Evolutionary conservation across 163 green algal species (phyloP).

Genomic region (Smithsoniella earleae): DNA sequence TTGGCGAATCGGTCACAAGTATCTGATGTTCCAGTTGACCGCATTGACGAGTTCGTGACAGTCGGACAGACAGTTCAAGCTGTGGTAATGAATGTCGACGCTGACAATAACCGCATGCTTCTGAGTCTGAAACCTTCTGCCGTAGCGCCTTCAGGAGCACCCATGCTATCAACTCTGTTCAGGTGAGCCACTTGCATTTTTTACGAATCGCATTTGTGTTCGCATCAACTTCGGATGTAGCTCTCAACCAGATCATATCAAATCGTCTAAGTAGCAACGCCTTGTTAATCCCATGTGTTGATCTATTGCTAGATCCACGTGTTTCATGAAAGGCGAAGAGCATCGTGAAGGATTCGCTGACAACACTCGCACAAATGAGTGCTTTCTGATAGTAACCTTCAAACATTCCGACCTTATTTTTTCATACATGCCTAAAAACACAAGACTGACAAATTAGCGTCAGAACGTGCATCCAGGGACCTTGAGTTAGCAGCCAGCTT

Average conservation of each 20-base stretch:
- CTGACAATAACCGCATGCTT: constrained; percentile 45
- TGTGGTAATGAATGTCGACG: constrained; percentile 45
- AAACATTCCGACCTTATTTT: neutral
- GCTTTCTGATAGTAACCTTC: constrained; percentile 31
- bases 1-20: constrained; percentile 69
- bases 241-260: too few relatives aligned
- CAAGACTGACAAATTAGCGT: neutral
- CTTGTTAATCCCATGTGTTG: constrained; percentile 22
- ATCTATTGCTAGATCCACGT: neutral
- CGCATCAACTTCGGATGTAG: too few relatives aligned
- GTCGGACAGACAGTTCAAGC: constrained; percentile 65
- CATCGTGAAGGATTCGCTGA: constrained; percentile 30
- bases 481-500: constrained; percentile 36
- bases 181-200: constrained; percentile 30
- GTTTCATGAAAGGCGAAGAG: constrained; percentile 26
- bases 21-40: constrained; percentile 69
- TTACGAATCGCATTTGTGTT: too few relatives aligned
- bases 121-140: constrained; percentile 66
- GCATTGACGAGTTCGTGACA: constrained; percentile 50
- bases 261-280: too few relatives aligned
- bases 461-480: constrained; percentile 34
- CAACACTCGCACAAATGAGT: constrained; percentile 19
- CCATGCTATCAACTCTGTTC: constrained; percentile 50
- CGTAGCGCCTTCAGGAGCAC: constrained; percentile 41
- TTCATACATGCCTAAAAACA: neutral